Conservation (phyloP, 108 stramenopile species). For the Skeletonema grethae region DNA sequence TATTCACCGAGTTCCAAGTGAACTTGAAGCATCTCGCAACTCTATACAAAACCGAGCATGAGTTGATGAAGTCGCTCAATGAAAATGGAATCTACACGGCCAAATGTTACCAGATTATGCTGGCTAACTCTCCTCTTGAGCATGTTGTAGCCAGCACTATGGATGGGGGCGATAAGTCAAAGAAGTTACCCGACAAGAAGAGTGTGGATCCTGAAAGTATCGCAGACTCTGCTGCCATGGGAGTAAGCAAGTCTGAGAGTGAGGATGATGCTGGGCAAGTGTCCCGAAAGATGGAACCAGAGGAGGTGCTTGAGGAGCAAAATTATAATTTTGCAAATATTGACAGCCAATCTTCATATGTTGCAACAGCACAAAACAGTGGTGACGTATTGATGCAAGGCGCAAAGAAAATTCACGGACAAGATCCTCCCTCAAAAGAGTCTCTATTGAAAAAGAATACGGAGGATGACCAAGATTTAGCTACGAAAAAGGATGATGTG, state of each 20-base stretch:
- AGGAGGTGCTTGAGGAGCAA: conserved; percentile 1
- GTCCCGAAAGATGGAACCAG: background rate
- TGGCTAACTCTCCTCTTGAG: conserved; percentile 30
- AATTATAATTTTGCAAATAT: background rate
- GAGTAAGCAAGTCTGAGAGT: background rate
- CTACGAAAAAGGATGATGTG: background rate
- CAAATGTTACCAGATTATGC: conserved; percentile 37
- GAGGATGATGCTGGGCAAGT: background rate
- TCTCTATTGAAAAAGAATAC: background rate
- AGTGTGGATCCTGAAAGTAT: background rate
- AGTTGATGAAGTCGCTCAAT: conserved; percentile 32
- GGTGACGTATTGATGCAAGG: background rate
- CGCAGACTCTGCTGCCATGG: background rate
- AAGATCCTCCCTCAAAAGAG: background rate
- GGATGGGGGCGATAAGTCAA: background rate
- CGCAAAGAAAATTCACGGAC: background rate
- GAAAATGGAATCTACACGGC: conserved; percentile 39
- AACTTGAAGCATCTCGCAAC: conserved; percentile 39
- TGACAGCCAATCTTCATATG: background rate
- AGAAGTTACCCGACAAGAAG: background rate
- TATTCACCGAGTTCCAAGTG: conserved; percentile 21
- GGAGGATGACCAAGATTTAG: background rate
- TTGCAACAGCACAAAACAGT: background rate
- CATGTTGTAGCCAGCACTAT: conserved; percentile 7
- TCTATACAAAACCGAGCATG: conserved; percentile 30